Base-by-base conservation (phyloP, 257 asterid species). In the Cruciata laevipes region DNA sequence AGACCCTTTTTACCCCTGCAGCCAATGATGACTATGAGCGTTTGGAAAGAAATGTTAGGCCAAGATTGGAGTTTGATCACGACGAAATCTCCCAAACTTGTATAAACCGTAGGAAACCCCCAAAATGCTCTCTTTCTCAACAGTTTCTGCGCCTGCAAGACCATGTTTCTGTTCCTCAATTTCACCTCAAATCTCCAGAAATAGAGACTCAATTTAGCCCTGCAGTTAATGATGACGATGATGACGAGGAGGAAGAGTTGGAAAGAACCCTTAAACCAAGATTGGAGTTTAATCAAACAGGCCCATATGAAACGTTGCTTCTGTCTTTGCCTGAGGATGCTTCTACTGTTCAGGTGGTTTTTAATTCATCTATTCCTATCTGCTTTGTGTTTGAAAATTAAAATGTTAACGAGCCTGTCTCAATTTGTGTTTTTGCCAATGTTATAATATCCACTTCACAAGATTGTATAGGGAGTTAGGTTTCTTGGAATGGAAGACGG, bases 291-390 rank as follows among this genome's bases (percentile, higher is more conserved):
- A 83, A 85, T 69, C 83, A 68, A 66, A 61, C 74, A 21, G 91
- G 95, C 32, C 86, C 95, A 5, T 90, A 83, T 64, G 99, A 90
- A 75, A 95, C 97, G 37, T 83, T 93, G 69, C 63, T 80, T 74
- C 83, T 93, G 57, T 90, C 97, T 70, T 66, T 56, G 8, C 80
- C 88, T 0, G 87, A 71, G 57, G 86, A 81, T 76, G 68, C 63
- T 73, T 87, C 95, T n/a, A 69, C 69, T 18, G 79, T 86, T 12
- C 93, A 93, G 96, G 98, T 89, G 62, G 49, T 40, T 40, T 37
- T 10, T 40, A 3, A 75, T 62, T 74, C 17, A 8, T 35, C 49
- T 44, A 3, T 63, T 74, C 74, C 70, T 20, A 71, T 61, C 68
- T 3, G 24, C 62, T 51, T 16, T 51, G 18, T 51, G 18, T 51